A percentile compares a stretch with the other conserved stretches of the same genome.
These are phyloP conservation scores for Cyamopsis tetragonoloba DNA, from an alignment of 306 rosid species.

Conservation along the genomic window DNA sequence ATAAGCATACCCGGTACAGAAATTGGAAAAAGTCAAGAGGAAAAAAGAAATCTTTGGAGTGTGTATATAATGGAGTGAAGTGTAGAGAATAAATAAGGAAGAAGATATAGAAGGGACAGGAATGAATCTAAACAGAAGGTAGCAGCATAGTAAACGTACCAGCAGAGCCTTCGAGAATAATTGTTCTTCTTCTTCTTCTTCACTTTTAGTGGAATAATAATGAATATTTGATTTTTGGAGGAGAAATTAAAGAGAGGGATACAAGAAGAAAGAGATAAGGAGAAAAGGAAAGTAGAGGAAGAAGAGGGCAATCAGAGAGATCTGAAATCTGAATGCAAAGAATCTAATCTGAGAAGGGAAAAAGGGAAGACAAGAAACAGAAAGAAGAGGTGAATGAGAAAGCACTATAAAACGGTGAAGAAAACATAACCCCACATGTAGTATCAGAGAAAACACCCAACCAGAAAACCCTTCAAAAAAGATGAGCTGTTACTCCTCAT, in stretches of 20 bases:
- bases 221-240: too few relatives aligned
- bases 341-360: slow-evolving; percentile 27
- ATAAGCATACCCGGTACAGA: not conserved
- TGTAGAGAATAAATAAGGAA: slow-evolving; percentile 5
- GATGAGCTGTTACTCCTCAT: slow-evolving; percentile 66
- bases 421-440: slow-evolving; percentile 42
- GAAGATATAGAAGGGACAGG: slow-evolving; percentile 6
- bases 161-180: slow-evolving; percentile 1
- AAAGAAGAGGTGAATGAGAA: slow-evolving; percentile 30
- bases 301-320: slow-evolving; percentile 20
- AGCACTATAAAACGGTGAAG: slow-evolving; percentile 36
- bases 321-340: slow-evolving; percentile 30
- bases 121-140: slow-evolving; percentile 15
- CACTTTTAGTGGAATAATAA: too few relatives aligned
- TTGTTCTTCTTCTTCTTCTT: not conserved
- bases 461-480: slow-evolving; percentile 42
- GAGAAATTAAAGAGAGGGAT: slow-evolving; percentile 11
- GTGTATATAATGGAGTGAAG: not conserved
- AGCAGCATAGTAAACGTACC: slow-evolving; percentile 15
- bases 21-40: not conserved
- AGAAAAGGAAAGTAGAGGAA: not conserved
- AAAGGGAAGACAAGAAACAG: slow-evolving; percentile 35
- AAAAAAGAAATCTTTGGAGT: not conserved
- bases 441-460: slow-evolving; percentile 36
- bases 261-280: slow-evolving; percentile 24